phyloP scores from a whole-genome alignment of 208 protist genomes.

The Leishmania mexicana region DNA sequence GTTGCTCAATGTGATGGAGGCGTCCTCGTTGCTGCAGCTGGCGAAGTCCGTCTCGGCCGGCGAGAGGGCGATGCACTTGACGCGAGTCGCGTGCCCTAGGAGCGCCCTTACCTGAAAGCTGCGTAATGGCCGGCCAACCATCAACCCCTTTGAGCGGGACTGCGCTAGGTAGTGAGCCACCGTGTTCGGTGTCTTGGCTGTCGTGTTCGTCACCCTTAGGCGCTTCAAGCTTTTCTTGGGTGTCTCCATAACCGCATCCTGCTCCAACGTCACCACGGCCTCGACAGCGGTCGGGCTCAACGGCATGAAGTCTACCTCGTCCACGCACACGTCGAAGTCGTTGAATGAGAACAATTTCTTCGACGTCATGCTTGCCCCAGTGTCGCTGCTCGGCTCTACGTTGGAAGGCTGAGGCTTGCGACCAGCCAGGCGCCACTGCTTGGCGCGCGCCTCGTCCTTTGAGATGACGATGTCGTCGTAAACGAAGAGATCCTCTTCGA shows the following conservation, averaged over 20 bases:
- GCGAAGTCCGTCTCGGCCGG: slow-evolving; percentile 74
- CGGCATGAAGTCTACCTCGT: slow-evolving; percentile 73
- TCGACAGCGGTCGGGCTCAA: slow-evolving; percentile 5
- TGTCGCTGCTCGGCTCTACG: background rate
- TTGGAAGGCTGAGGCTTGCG: slow-evolving; percentile 43
- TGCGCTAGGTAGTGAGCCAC: slow-evolving; percentile 20
- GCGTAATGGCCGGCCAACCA: slow-evolving; percentile 30
- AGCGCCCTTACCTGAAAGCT: slow-evolving; percentile 37
- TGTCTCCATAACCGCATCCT: background rate
- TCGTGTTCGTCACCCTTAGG: slow-evolving; percentile 42
- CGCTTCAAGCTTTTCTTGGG: background rate
- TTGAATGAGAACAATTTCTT: slow-evolving; percentile 74
- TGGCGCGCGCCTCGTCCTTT: slow-evolving; percentile 66
- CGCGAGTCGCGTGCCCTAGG: slow-evolving; percentile 77
- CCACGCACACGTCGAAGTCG: slow-evolving; percentile 83
- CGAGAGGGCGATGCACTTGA: slow-evolving; percentile 84
- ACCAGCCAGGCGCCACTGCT: slow-evolving; percentile 75
- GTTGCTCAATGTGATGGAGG: slow-evolving; percentile 68
- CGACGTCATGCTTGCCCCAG: background rate
- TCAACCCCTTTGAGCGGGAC: slow-evolving; percentile 5
- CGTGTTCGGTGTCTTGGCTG: slow-evolving; percentile 37
- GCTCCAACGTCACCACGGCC: slow-evolving; percentile 1
- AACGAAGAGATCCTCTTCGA: slow-evolving; percentile 80
- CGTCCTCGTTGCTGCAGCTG: slow-evolving; percentile 87
- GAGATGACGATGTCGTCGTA: slow-evolving; percentile 88